Evolutionary conservation across 169 alveolate genomes (phyloP), one percentile per base, ranked within the genome.

Genomic region (Theileria sp.): DNA sequence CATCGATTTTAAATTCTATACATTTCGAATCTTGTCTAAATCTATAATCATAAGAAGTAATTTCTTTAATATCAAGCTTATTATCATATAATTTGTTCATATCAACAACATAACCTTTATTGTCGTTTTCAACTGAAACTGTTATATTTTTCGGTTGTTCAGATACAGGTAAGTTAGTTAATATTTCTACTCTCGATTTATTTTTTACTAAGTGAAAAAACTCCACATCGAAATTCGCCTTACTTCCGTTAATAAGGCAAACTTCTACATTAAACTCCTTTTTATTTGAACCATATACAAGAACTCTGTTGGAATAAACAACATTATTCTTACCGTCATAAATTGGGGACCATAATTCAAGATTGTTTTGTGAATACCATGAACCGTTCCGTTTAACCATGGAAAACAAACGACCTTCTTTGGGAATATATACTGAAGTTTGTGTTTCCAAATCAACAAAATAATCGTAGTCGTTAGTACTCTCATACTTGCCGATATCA

Each of bases 401-500:
- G 30, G 44, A 25, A 60, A 60, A 25, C 68, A 60, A 60, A 60
- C 68, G n/a, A 25, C 68, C 68, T 10, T 28, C 36, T 60, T 60
- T 60, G 13, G 68, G 44, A 25, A 60, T 60, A 60, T 60, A 60
- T 17, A 60, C 68, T 25, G 30, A 23, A 25, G 68, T 60, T 0
- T 60, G 2, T 23, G 68, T 25, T 60, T 60, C 68, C 36, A 25
- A 8, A 28, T 60, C 68, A 25, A 23, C 36, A 60, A 25, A 60
- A 15, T 60, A 60, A 60, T 60, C 44, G 68, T 25, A 60, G 13
- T 60, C 68, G 6, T 23, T 8, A 13, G 54, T 44, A 44, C 54
- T 44, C 12, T 7, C 54, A 10, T 2, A 10, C 12, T 13, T 44
- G 54, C 19, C 54, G 54, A 44, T 44, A 15, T 44, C 54, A 13